Evolutionary conservation across 352 stramenopile genomes (phyloP).

Genomic region (Aphanomyces stellatus): DNA sequence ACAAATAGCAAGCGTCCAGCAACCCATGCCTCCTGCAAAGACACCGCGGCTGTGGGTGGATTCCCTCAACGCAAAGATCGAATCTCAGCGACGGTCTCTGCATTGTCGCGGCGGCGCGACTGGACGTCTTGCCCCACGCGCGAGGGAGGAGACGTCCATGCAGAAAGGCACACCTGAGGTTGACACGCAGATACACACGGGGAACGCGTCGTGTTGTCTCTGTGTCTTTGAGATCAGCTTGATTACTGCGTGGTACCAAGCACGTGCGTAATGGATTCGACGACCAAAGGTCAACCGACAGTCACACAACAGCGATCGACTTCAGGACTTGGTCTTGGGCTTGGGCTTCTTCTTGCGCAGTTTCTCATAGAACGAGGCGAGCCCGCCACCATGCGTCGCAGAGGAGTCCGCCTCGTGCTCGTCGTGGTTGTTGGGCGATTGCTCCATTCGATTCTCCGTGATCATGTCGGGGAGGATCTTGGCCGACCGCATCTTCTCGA

Average conservation of each 20-base stretch:
- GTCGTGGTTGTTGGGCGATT: conserved; percentile 17
- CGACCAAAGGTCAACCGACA: too few species aligned
- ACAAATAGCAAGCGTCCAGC: background rate
- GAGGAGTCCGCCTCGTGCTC: conserved; percentile 25
- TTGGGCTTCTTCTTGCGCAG: conserved; percentile 31
- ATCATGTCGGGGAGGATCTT: conserved; percentile 54
- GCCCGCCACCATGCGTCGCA: conserved; percentile 24
- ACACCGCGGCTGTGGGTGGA: background rate
- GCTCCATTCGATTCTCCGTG: conserved; percentile 1
- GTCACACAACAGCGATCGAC: too few species aligned
- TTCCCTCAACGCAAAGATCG: too few species aligned
- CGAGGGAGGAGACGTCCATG: too few species aligned
- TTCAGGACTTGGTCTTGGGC: too few species aligned
- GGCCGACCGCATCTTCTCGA: conserved; percentile 59
- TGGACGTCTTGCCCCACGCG: too few species aligned
- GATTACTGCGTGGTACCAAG: background rate
- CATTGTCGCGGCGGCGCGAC: too few species aligned
- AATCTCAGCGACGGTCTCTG: too few species aligned
- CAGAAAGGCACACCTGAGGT: too few species aligned
- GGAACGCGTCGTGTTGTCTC: background rate
- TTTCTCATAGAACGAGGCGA: conserved; percentile 73
- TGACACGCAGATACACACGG: too few species aligned
- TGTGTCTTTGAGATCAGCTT: background rate
- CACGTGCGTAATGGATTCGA: too few species aligned
- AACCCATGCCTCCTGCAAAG: background rate